These are phyloP conservation scores for Wickerhamomyces rabaulensis DNA, from an alignment of 805 yeast genomes.

Conservation along the genomic window DNA sequence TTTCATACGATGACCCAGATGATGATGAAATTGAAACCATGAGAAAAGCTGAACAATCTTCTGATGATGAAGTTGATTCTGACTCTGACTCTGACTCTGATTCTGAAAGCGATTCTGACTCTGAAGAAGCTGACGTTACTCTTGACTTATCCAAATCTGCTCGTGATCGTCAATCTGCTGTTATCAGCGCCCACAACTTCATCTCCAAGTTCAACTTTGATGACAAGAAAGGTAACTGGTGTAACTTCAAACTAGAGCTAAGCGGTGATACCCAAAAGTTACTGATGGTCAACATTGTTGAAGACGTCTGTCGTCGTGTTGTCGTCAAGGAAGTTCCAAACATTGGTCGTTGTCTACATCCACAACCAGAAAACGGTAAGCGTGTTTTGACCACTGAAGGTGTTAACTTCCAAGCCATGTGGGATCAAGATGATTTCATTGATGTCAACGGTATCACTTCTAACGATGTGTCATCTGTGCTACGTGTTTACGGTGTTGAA, in stretches of 20 bases:
- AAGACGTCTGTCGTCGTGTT: conserved; percentile 81
- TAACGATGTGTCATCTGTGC: conserved; percentile 88
- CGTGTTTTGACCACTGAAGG: conserved; percentile 93
- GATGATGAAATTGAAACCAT: conserved; percentile 90
- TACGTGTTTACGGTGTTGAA: conserved; percentile 93
- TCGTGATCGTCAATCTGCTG: conserved; percentile 80
- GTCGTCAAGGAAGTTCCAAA: conserved; percentile 90
- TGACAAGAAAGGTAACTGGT: conserved; percentile 85
- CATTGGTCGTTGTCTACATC: conserved; percentile 91
- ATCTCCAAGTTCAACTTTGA: conserved; percentile 84
- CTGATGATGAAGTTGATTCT: conserved; percentile 54
- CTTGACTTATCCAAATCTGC: conserved; percentile 53
- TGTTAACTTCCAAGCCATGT: conserved; percentile 95
- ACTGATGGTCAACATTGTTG: conserved; percentile 95
- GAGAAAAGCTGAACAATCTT: conserved; percentile 76
- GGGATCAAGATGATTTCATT: conserved; percentile 94
- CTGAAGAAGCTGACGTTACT: conserved; percentile 22
- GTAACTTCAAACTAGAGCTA: conserved; percentile 80
- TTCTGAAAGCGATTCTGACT: conserved; percentile 37
- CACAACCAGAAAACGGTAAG: conserved; percentile 62
- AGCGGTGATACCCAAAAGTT: conserved; percentile 85
- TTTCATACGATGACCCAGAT: conserved; percentile 91
- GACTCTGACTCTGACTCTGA: conserved; percentile 35
- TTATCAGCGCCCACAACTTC: conserved; percentile 65
- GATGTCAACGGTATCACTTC: conserved; percentile 86